Evolutionary conservation across 345 rosid genomes (phyloP).

Genomic region (Raphanus raphanistrum): DNA sequence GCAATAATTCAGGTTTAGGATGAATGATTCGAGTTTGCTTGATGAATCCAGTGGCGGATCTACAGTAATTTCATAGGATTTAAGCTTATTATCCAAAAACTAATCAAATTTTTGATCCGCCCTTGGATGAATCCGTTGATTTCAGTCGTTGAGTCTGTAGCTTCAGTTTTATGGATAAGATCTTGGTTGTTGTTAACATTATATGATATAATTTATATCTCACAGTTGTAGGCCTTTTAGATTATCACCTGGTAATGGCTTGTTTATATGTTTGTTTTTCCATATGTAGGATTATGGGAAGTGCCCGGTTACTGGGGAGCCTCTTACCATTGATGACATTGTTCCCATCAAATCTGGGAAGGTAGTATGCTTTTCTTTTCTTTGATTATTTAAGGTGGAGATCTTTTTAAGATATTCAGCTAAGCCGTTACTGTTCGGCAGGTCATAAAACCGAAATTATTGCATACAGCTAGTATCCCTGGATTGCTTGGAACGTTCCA

Average conservation of each 20-base stretch:
- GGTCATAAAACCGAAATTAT: slow-evolving; percentile 86
- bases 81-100: neutral
- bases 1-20: neutral
- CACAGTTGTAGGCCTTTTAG: neutral
- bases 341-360: slow-evolving; percentile 69
- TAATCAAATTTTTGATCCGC: neutral
- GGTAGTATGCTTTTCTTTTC: slow-evolving; percentile 41
- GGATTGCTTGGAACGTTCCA: slow-evolving; percentile 98
- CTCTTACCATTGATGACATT: slow-evolving; percentile 75
- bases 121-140: neutral
- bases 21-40: neutral
- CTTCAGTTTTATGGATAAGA: neutral
- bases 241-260: slow-evolving; percentile 15
- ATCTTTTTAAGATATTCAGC: neutral
- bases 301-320: slow-evolving; percentile 85
- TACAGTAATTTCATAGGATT: neutral
- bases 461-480: slow-evolving; percentile 93
- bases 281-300: slow-evolving; percentile 74
- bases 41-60: neutral
- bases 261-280: neutral
- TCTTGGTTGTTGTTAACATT: neutral
- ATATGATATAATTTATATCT: too few species aligned
- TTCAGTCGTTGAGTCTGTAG: neutral
- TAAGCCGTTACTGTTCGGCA: slow-evolving; percentile 38
- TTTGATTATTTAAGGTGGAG: neutral